Base-by-base conservation (phyloP, 768 basidiomycete species). In the Mycena amicta region DNA sequence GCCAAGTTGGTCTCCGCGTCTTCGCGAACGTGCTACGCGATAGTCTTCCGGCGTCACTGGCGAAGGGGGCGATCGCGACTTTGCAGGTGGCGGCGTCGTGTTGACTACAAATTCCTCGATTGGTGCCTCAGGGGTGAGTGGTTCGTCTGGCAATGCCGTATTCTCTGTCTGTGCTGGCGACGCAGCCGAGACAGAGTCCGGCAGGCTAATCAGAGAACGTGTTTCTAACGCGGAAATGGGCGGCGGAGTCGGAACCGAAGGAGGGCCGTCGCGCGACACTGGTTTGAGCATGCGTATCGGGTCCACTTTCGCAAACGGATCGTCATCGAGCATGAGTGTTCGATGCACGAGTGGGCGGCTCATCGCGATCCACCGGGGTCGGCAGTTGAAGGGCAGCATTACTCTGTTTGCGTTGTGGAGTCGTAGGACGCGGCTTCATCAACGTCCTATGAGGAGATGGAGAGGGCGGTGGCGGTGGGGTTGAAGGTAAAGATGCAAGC, bases 231-330 rank as follows among this genome's bases (percentile, higher is more conserved):
- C 33, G 33, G 8, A 37, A 23, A 13, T 23, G 6, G 43, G 22
- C 43, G 43, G 12, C 37, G 51, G 5, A n/a, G 54, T 28, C 20
- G 58, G 25, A 1, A 52, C 27, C 20, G 52, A 5, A 31, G 59
- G 53, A 20, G 56, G 41, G 22, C 50, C 61, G 28, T 63, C 61
- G 33, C 52, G 50, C 28, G 61, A 62, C 4, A 37, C 23, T 15
- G 67, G 67, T 51, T 68, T 66, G 23, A 68, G 47, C 74, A 87
- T 67, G 65, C 67, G 80, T 6, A 87, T 84, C 18, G 82, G 84
- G 39, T 80, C 79, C 0, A 68, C 71, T 64, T 79, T 80, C 11
- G 85, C 85, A 69, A 87, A 87, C 3, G 86, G 81, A 66, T 83
- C 83, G 50, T 79, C 80, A 43, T 80, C 77, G 39, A 80, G 68